Conservation (phyloP, 2,329 filamentous ascomycete genomes). For the Claviceps paspali region DNA sequence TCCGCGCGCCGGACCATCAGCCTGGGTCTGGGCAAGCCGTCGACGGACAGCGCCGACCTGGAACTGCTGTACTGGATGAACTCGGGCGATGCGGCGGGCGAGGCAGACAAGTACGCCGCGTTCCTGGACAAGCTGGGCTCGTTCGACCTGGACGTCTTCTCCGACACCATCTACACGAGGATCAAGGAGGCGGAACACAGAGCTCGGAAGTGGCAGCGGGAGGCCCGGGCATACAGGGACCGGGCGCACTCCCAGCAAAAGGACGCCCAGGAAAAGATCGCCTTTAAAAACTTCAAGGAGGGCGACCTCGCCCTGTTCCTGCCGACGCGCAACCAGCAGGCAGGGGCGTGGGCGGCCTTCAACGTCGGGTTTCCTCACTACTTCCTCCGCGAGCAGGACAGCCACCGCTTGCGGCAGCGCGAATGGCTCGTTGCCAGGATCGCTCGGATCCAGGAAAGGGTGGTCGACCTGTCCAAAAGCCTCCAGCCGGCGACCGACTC, state of each 20-base stretch:
- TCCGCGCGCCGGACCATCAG: conserved; percentile 39
- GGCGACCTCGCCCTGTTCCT: conserved; percentile 89
- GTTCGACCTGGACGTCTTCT: conserved; percentile 74
- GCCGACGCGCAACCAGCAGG: conserved; percentile 85
- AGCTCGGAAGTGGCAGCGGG: conserved; percentile 83
- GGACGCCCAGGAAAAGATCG: conserved; percentile 90
- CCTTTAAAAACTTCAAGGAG: conserved; percentile 90
- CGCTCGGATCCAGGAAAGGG: conserved; percentile 74
- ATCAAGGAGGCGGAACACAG: conserved; percentile 89
- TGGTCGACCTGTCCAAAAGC: conserved; percentile 80
- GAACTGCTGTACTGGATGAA: conserved; percentile 74
- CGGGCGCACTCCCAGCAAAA: conserved; percentile 67
- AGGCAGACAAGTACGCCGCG: conserved; percentile 57
- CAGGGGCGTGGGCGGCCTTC: conserved; percentile 94
- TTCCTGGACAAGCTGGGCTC: conserved; percentile 60
- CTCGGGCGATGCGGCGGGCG: conserved; percentile 45
- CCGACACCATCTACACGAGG: conserved; percentile 73
- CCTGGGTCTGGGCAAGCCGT: conserved; percentile 29
- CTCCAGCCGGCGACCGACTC: conserved; percentile 36
- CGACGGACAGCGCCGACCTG: conserved; percentile 49
- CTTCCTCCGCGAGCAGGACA: conserved; percentile 86
- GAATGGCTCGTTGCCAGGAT: conserved; percentile 89
- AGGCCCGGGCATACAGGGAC: conserved; percentile 74
- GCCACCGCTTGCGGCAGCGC: conserved; percentile 65
- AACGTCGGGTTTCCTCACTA: conserved; percentile 96